Conservation (phyloP, 2,329 filamentous ascomycete species). For the Phoma sp. region DNA sequence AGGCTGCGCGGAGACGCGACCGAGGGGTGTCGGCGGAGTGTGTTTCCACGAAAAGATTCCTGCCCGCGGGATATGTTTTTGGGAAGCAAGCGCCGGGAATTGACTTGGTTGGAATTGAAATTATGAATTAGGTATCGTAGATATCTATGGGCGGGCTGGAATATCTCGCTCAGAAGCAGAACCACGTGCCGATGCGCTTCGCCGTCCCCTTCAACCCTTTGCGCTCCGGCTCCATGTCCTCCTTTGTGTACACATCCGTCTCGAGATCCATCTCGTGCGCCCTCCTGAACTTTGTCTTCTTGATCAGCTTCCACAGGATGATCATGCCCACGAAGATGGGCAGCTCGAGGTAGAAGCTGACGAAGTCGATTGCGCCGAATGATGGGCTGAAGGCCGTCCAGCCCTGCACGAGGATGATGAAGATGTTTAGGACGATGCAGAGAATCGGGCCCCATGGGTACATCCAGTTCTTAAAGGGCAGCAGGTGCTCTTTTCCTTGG, state of each 20-base stretch:
- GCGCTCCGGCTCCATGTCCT: conserved; percentile 34
- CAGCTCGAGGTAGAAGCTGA: conserved; percentile 56
- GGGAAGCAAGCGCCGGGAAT: not conserved
- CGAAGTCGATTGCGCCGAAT: conserved; percentile 54
- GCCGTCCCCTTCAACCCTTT: conserved; percentile 27
- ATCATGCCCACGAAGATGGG: conserved; percentile 40
- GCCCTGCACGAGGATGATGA: conserved; percentile 40
- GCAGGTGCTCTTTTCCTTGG: conserved; percentile 56
- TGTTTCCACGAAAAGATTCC: conserved; percentile 8
- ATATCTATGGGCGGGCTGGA: too few species aligned
- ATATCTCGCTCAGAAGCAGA: conserved; percentile 27
- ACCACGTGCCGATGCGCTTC: conserved; percentile 36
- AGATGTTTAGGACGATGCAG: conserved; percentile 33
- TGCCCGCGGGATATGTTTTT: not conserved
- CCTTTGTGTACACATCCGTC: conserved; percentile 41
- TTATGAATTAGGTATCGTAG: too few species aligned
- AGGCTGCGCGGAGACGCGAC: not conserved
- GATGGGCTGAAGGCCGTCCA: conserved; percentile 60
- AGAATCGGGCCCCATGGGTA: conserved; percentile 59
- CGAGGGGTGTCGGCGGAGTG: conserved; percentile 9
- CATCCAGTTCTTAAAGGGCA: conserved; percentile 63
- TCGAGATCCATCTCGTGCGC: conserved; percentile 38
- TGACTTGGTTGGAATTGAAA: not conserved
- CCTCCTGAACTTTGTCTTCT: conserved; percentile 35
- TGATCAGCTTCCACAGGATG: conserved; percentile 36